Conservation (phyloP, 2,329 filamentous ascomycete species). For the Clonostachys chloroleuca region DNA sequence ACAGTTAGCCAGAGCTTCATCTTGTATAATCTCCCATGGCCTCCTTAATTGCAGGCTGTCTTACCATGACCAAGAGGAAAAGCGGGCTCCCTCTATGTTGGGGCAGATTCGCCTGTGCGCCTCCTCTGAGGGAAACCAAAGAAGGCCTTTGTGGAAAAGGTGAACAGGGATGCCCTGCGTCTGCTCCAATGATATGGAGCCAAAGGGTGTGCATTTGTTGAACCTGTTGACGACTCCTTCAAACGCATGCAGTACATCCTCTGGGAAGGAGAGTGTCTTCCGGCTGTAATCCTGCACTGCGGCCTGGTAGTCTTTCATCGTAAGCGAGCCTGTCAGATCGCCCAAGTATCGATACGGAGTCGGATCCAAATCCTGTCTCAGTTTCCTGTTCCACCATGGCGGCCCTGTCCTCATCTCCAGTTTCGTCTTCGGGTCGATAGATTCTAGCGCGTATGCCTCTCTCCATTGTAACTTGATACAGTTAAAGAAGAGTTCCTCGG, state of each 20-base stretch:
- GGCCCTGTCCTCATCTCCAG: conserved; percentile 4
- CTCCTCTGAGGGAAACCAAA: conserved; percentile 5
- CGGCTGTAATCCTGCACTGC: conserved; percentile 5
- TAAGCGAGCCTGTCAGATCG: conserved; percentile 1
- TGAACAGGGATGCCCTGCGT: conserved; percentile 7
- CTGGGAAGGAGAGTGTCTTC: conserved; percentile 1
- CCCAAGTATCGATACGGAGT: conserved; percentile 5
- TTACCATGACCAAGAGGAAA: conserved; percentile 6
- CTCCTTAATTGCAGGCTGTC: not conserved
- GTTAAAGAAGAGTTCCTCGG: conserved; percentile 4
- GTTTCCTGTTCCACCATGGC: conserved; percentile 6
- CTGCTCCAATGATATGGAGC: conserved; percentile 3
- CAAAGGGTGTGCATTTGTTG: not conserved
- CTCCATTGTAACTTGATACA: conserved; percentile 1
- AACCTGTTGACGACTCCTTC: conserved; percentile 6
- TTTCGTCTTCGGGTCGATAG: not conserved
- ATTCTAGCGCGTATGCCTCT: conserved; percentile 3
- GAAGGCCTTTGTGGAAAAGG: conserved; percentile 1
- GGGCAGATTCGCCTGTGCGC: not conserved
- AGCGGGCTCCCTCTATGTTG: not conserved
- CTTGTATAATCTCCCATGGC: not conserved
- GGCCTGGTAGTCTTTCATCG: conserved; percentile 3
- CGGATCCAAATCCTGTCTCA: conserved; percentile 5
- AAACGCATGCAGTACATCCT: conserved; percentile 4
- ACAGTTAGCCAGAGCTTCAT: not conserved